These are phyloP conservation scores for Xylariaceae sp. DNA, from an alignment of 2,329 filamentous ascomycete genomes.

Conservation along the genomic window DNA sequence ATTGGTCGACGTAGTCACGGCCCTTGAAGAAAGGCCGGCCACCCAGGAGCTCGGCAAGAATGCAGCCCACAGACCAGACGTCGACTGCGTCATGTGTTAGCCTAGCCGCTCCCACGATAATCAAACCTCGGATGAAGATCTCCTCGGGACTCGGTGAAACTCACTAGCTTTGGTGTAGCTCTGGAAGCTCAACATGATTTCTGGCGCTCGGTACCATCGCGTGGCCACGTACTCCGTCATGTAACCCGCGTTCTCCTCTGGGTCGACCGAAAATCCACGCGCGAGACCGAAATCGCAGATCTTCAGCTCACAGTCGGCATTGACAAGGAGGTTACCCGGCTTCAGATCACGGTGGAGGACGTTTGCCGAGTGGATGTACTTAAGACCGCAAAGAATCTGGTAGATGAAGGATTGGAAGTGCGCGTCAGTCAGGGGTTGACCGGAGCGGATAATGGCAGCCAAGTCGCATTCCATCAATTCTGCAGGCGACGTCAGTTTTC, in stretches of 20 bases:
- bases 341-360: constrained; percentile 96
- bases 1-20: constrained; percentile 96
- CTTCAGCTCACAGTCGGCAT: constrained; percentile 98
- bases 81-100: constrained; percentile 60
- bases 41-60: constrained; percentile 90
- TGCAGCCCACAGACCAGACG: constrained; percentile 98
- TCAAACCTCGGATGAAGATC: neutral
- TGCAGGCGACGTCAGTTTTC: constrained; percentile 36
- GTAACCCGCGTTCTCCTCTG: constrained; percentile 96
- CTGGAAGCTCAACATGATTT: constrained; percentile 99
- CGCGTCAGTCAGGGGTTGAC: constrained; percentile 93
- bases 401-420: constrained; percentile 99
- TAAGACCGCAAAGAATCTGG: constrained; percentile 96
- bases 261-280: constrained; percentile 92
- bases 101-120: neutral
- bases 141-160: constrained; percentile 39
- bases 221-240: constrained; percentile 99
- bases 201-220: constrained; percentile 88
- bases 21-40: constrained; percentile 99
- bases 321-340: constrained; percentile 93
- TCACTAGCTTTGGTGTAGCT: constrained; percentile 99
- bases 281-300: constrained; percentile 98
- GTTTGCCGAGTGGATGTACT: constrained; percentile 98
- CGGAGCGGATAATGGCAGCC: constrained; percentile 94
- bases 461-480: constrained; percentile 99